phyloP scores from a whole-genome alignment of 2,329 filamentous ascomycete species.

The Talaromyces albobiverticillius region DNA sequence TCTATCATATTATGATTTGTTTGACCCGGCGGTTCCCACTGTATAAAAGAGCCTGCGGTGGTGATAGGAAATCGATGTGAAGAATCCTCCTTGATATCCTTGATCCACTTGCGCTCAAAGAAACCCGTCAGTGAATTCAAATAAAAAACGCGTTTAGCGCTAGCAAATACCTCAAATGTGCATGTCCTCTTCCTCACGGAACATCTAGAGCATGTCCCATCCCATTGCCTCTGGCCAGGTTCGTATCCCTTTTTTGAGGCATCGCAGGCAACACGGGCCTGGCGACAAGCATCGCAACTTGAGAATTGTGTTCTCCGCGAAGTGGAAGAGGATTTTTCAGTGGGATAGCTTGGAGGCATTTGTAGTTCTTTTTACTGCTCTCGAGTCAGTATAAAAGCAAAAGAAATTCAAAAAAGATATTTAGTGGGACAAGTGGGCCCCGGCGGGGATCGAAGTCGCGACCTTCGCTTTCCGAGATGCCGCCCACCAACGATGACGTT shows the following conservation, averaged over 20 bases:
- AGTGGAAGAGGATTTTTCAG: too few relatives aligned
- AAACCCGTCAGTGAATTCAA: background rate
- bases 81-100: background rate
- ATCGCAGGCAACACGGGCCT: background rate
- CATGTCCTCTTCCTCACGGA: background rate
- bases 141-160: too few relatives aligned
- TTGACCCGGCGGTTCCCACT: background rate
- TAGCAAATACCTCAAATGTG: conserved; percentile 1
- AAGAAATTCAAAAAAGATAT: too few relatives aligned
- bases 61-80: background rate
- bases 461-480: too few relatives aligned
- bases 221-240: background rate
- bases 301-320: conserved; percentile 1
- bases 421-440: too few relatives aligned
- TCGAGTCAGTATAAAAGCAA: too few relatives aligned
- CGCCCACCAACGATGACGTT: too few relatives aligned
- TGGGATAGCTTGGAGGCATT: too few relatives aligned
- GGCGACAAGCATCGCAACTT: conserved; percentile 2
- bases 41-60: background rate
- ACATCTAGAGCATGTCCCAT: conserved; percentile 1
- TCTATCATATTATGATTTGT: background rate
- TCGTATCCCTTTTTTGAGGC: background rate
- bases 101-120: background rate
- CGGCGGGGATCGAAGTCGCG: too few relatives aligned
- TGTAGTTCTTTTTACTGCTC: too few relatives aligned